Evolutionary conservation across 192 early-diverging fungal species (phyloP), one percentile per base, ranked within the genome.

Genomic region (Coemansia sp.): DNA sequence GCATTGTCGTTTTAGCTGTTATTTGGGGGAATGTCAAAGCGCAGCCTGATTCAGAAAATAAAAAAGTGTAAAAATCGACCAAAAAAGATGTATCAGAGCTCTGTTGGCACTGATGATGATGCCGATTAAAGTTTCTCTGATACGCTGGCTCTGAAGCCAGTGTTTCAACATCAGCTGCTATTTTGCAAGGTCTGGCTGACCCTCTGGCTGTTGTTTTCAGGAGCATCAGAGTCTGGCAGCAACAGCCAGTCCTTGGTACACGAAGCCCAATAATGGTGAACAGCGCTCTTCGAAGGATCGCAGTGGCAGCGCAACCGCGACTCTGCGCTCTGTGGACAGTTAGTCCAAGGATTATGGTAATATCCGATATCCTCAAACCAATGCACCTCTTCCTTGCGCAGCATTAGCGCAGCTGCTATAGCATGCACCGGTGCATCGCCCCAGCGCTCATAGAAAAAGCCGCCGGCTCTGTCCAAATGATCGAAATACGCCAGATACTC

Each of bases 331-430:
- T 68, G 70, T 11, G 84, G 84, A 41, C 84, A 85, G 68, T 82
- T 85, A 9, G 36, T 41, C 84, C 76, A 90, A 14, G 88, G 87
- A 14, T 81, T 77, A 66, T 86, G 87, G 39, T 67, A 79, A 70
- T 90, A 91, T n/a, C 89, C 90, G 60, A 92, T 90, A 64, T 92
- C 88, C 61, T 90, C 75, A 53, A 92, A 92, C 73, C 81, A 92
- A 64, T 90, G 88, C 36, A 92, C 78, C 53, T 90, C 87, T 2
- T 84, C 69, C 61, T 77, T 75, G 14, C 64, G 70, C 64, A 91
- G 76, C 63, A 87, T 61, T 67, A 92, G 59, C 32, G 85, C 81
- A 0, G 83, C 90, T 2, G 82, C 86, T 58, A 92, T 85, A 4
- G 88, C 81, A 65, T 92, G 91, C 11, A 92, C 88, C 8, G 90